Conservation (phyloP, 768 basidiomycete genomes). For the Tephrocybe rancida region DNA sequence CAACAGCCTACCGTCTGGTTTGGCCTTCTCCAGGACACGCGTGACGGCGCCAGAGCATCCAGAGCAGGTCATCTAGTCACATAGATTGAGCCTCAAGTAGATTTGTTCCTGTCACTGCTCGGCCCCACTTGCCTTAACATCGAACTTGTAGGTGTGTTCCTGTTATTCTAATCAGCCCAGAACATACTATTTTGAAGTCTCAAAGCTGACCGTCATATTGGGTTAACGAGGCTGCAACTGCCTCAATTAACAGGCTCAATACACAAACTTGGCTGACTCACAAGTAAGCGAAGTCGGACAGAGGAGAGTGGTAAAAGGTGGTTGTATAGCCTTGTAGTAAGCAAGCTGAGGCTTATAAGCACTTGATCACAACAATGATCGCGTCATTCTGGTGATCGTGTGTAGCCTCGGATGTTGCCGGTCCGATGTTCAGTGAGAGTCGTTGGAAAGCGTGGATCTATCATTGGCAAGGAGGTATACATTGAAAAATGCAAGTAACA, state of each 20-base stretch:
- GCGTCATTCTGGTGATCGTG: constrained; percentile 12
- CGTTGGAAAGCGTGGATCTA: too few species aligned
- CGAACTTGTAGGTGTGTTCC: constrained; percentile 70
- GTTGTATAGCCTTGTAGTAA: not conserved
- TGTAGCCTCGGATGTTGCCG: constrained; percentile 7
- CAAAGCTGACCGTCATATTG: constrained; percentile 13
- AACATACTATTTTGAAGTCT: not conserved
- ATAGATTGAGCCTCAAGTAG: not conserved
- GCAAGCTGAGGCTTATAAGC: constrained; percentile 13
- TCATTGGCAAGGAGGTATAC: too few species aligned
- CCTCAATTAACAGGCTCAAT: not conserved
- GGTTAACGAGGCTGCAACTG: not conserved
- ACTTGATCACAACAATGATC: constrained; percentile 10
- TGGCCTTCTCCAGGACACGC: constrained; percentile 72
- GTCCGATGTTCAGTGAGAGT: too few species aligned
- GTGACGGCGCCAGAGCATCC: constrained; percentile 86
- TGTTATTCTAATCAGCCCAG: constrained; percentile 13
- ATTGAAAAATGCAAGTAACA: constrained; percentile 7
- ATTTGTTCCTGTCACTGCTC: not conserved
- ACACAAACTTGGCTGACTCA: not conserved
- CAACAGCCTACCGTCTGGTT: constrained; percentile 35
- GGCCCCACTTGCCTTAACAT: constrained; percentile 69
- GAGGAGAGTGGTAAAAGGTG: not conserved
- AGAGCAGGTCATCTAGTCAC: constrained; percentile 77
- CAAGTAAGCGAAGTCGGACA: not conserved